Percentiles rank a stretch among this genome's conserved stretches.
These are phyloP conservation scores for Trichoderma virens DNA, from an alignment of 495 filamentous ascomycete species.

Conservation along the genomic window DNA sequence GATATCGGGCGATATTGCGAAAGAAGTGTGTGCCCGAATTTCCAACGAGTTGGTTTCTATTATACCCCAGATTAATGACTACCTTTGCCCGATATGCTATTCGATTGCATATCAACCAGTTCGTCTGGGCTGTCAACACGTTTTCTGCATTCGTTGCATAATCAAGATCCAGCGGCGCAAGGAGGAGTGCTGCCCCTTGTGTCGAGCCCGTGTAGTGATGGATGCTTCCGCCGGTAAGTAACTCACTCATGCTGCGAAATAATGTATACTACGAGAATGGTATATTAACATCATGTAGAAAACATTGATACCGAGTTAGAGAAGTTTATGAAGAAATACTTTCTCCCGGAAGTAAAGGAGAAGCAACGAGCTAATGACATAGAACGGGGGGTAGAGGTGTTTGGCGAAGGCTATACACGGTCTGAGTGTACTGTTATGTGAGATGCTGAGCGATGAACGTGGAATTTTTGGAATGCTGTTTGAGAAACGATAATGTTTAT, in stretches of 20 bases:
- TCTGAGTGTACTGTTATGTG: conserved; percentile 37
- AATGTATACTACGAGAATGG: background rate
- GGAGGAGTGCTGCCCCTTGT: conserved; percentile 57
- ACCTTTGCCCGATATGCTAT: conserved; percentile 66
- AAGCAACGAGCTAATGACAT: conserved; percentile 52
- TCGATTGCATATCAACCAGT: conserved; percentile 60
- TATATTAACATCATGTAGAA: conserved; percentile 26
- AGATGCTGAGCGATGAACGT: conserved; percentile 19
- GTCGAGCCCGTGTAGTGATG: conserved; percentile 52
- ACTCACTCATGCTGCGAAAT: background rate
- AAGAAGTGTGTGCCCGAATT: conserved; percentile 57
- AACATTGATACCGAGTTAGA: conserved; percentile 55
- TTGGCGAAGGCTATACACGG: conserved; percentile 37
- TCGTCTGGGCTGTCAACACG: conserved; percentile 53
- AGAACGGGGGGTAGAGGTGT: conserved; percentile 45
- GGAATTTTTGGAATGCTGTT: conserved; percentile 10
- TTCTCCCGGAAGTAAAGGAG: conserved; percentile 60
- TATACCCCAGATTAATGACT: conserved; percentile 66
- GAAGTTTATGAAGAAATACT: conserved; percentile 57
- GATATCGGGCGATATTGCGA: conserved; percentile 51
- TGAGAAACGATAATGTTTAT: background rate
- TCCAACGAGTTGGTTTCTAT: conserved; percentile 53
- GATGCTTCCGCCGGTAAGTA: conserved; percentile 47
- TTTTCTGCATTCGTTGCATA: conserved; percentile 68
- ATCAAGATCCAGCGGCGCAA: conserved; percentile 58